A percentile compares a stretch with the other conserved stretches of the same genome.
Conservation (phyloP, 2,329 filamentous ascomycete species). For the Alternaria hordeiaustralica region DNA sequence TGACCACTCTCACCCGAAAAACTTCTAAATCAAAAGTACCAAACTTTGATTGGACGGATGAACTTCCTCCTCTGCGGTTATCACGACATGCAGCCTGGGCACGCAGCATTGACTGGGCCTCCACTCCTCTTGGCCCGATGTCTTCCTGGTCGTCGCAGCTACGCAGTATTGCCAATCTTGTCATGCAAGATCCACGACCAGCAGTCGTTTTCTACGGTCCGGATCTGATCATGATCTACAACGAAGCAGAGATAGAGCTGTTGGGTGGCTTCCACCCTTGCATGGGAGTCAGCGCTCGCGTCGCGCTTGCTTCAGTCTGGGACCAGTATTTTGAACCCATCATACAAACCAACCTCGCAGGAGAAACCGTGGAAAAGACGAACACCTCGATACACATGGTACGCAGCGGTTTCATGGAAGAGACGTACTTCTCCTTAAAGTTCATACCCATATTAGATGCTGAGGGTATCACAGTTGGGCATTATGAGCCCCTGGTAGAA, state of each 20-base stretch:
- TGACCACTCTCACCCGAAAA: background rate
- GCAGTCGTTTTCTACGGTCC: constrained; percentile 65
- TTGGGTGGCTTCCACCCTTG: constrained; percentile 57
- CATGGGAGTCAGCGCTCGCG: constrained; percentile 64
- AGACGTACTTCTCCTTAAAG: constrained; percentile 80
- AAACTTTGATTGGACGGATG: constrained; percentile 25
- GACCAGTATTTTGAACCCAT: constrained; percentile 31
- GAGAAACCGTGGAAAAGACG: constrained; percentile 51
- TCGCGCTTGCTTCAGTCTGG: constrained; percentile 74
- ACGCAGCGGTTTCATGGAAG: constrained; percentile 72
- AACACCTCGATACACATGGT: constrained; percentile 75
- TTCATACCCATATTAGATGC: constrained; percentile 75
- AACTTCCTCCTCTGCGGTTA: constrained; percentile 16
- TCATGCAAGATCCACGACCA: constrained; percentile 65
- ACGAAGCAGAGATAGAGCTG: constrained; percentile 44
- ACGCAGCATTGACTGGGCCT: constrained; percentile 73
- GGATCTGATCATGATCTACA: constrained; percentile 48
- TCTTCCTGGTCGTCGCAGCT: constrained; percentile 72
- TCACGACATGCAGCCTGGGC: constrained; percentile 19
- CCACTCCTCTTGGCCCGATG: constrained; percentile 75
- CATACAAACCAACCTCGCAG: constrained; percentile 26
- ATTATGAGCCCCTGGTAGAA: constrained; percentile 80
- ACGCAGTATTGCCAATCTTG: constrained; percentile 75
- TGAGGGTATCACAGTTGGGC: constrained; percentile 72
- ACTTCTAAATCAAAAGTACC: constrained; percentile 4